Conservation (phyloP, 1,284 basidiomycete species). For the Prillingera fragicola region DNA sequence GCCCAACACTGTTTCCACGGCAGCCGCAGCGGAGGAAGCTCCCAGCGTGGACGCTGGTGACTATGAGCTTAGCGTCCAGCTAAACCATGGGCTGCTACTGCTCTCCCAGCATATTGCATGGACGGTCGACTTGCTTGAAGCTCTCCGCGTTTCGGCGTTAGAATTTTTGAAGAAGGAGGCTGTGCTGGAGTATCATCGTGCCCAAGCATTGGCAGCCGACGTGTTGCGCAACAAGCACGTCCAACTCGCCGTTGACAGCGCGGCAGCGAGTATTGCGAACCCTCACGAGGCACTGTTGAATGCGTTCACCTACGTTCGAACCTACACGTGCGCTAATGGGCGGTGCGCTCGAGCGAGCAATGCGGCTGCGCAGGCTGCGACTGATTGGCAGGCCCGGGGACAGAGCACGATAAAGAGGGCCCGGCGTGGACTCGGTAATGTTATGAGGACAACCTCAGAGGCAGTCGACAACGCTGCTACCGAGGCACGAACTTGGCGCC, state of each 20-base stretch:
- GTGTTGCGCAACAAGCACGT: constrained; percentile 1
- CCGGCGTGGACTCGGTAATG: constrained; percentile 22
- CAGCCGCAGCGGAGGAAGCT: too few relatives aligned
- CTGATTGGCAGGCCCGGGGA: constrained; percentile 12
- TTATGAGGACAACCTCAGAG: constrained; percentile 18
- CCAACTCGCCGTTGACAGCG: background rate
- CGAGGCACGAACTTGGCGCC: too few relatives aligned
- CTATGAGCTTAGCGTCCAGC: too few relatives aligned
- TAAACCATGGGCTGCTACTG: too few relatives aligned
- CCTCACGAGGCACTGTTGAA: background rate
- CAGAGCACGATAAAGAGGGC: constrained; percentile 21
- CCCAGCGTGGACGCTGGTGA: too few relatives aligned
- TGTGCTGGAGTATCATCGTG: too few relatives aligned
- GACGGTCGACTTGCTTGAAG: too few relatives aligned
- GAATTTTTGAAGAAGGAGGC: too few relatives aligned
- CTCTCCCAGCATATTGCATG: too few relatives aligned
- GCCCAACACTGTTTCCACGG: too few relatives aligned
- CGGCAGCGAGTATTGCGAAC: background rate
- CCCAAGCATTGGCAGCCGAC: background rate
- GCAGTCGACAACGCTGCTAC: background rate
- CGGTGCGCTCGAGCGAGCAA: background rate
- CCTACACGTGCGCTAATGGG: constrained; percentile 5
- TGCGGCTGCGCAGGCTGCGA: background rate
- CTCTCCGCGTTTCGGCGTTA: too few relatives aligned
- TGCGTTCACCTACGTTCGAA: background rate